phyloP scores from a whole-genome alignment of 139 green algal genomes.

The Ettlia oleoabundans region DNA sequence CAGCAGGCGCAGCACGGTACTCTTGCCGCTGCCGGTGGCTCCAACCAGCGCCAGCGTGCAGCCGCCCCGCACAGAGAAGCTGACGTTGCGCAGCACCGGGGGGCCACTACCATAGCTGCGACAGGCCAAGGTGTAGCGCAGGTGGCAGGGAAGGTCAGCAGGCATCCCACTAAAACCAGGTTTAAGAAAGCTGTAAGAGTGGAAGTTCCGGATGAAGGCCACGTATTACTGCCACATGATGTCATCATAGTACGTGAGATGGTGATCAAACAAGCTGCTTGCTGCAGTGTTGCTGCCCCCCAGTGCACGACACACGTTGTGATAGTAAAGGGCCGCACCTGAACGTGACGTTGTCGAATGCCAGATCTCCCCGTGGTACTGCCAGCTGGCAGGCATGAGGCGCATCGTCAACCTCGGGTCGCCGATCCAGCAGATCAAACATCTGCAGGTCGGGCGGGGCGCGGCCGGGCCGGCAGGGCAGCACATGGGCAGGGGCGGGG shows the following conservation, averaged over 20 bases:
- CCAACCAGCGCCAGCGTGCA: slow-evolving; percentile 76
- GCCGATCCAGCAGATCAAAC: slow-evolving; percentile 69
- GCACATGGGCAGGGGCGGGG: too few species aligned
- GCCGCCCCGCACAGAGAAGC: slow-evolving; percentile 64
- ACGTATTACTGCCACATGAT: too few species aligned
- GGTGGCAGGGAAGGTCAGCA: too few species aligned
- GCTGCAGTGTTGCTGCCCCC: too few species aligned
- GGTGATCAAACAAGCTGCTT: too few species aligned
- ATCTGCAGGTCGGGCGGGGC: too few species aligned
- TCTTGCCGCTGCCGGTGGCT: slow-evolving; percentile 92
- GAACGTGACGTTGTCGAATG: slow-evolving; percentile 75
- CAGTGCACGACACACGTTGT: too few species aligned
- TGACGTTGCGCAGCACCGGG: slow-evolving; percentile 61
- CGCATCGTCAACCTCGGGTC: slow-evolving; percentile 59
- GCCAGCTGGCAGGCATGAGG: slow-evolving; percentile 62
- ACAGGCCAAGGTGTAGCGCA: not conserved
- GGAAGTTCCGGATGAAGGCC: too few species aligned
- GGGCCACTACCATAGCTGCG: slow-evolving; percentile 12
- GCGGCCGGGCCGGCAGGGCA: too few species aligned
- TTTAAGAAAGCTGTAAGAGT: too few species aligned
- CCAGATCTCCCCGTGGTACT: slow-evolving; percentile 30
- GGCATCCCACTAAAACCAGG: not conserved
- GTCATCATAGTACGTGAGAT: too few species aligned
- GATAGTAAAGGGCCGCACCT: too few species aligned
- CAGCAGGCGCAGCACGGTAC: slow-evolving; percentile 84